Evolutionary conservation across 805 yeast genomes (phyloP).

Genomic region (Naumovozyma dairenensis): DNA sequence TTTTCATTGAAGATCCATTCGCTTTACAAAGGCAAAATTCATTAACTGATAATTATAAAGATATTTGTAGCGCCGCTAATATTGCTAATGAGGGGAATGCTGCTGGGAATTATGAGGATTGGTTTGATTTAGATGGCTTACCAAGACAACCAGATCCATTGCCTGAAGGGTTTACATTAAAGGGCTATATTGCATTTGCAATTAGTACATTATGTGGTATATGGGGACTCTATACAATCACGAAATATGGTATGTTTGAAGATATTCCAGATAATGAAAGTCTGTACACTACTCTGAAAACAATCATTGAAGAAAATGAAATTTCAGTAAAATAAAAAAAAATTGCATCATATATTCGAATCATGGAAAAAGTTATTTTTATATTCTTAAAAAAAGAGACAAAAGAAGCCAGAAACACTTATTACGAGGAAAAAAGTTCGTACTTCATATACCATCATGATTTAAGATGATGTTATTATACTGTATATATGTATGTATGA

Average conservation of each 20-base stretch:
- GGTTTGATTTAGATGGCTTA: constrained; percentile 53
- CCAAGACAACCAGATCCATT: constrained; percentile 49
- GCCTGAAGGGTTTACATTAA: constrained; percentile 60
- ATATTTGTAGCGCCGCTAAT: constrained; percentile 39
- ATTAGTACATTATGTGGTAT: constrained; percentile 47
- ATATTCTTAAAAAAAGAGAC: no score
- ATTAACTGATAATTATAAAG: constrained; percentile 40
- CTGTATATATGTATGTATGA: no score
- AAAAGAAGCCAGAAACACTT: no score
- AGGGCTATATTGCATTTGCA: constrained; percentile 57
- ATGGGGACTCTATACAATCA: constrained; percentile 50
- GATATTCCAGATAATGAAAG: constrained; percentile 40
- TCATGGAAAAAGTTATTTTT: no score
- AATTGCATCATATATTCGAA: no score
- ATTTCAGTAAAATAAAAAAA: no score
- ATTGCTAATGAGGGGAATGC: constrained; percentile 55
- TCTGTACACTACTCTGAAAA: constrained; percentile 31
- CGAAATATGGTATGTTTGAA: constrained; percentile 58
- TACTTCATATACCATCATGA: no score
- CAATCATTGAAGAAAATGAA: constrained; percentile 24
- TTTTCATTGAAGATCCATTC: constrained; percentile 74
- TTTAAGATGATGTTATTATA: no score
- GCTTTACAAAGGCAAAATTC: constrained; percentile 43
- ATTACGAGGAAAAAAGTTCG: no score
- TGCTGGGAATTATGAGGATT: constrained; percentile 50